These are phyloP conservation scores for Parachaetomium inaequale DNA, from an alignment of 495 filamentous ascomycete species.

Conservation along the genomic window DNA sequence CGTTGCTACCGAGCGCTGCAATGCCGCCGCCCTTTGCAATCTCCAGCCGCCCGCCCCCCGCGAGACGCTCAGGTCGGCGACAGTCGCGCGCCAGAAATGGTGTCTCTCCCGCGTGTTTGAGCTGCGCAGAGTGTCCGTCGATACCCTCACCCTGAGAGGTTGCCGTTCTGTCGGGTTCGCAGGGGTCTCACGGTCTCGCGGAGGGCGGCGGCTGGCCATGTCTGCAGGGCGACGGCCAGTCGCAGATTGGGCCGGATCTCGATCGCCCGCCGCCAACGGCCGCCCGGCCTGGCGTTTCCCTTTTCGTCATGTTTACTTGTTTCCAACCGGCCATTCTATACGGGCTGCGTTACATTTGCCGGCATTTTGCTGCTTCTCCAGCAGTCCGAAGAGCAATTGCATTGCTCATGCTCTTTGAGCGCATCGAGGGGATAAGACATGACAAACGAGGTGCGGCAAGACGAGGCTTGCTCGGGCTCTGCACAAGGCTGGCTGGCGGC, in stretches of 20 bases:
- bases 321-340: background rate
- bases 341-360: slow-evolving; percentile 4
- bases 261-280: slow-evolving; percentile 15
- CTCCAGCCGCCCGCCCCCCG: slow-evolving; percentile 18
- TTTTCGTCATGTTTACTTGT: background rate
- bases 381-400: background rate
- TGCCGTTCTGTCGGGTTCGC: slow-evolving; percentile 29
- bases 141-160: slow-evolving; percentile 18
- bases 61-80: slow-evolving; percentile 5
- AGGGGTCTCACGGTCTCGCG: background rate
- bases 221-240: slow-evolving; percentile 24
- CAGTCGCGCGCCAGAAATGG: slow-evolving; percentile 29
- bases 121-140: slow-evolving; percentile 5
- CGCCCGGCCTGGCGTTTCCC: background rate
- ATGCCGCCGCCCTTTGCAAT: slow-evolving; percentile 21
- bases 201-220: slow-evolving; percentile 16
- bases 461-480: slow-evolving; percentile 19
- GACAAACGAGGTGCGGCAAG: slow-evolving; percentile 10
- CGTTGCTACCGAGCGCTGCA: slow-evolving; percentile 21
- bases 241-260: slow-evolving; percentile 22
- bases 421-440: background rate
- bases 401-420: background rate
- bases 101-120: background rate
- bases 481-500: slow-evolving; percentile 20
- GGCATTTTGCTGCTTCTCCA: background rate